These are phyloP conservation scores for Starmerella floricola DNA, from an alignment of 805 yeast genomes.

Conservation along the genomic window DNA sequence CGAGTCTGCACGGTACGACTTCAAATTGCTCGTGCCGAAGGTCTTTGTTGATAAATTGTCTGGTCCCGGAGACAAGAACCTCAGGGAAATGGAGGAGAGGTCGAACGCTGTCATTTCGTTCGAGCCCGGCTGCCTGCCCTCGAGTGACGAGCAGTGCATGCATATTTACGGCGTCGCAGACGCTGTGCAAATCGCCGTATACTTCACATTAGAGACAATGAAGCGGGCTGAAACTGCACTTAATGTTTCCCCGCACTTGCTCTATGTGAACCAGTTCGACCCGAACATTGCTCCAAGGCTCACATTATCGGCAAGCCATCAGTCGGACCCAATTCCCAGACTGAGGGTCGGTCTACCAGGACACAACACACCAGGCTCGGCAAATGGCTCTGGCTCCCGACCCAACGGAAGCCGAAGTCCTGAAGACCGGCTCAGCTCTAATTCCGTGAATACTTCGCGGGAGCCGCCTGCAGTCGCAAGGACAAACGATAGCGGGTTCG, in stretches of 20 bases:
- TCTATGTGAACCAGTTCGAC: not conserved
- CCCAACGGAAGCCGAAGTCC: too few species aligned
- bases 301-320: slow-evolving; percentile 1
- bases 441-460: too few species aligned
- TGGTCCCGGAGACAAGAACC: slow-evolving; percentile 58
- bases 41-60: slow-evolving; percentile 69
- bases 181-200: slow-evolving; percentile 73
- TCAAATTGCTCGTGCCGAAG: slow-evolving; percentile 62
- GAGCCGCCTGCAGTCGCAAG: too few species aligned
- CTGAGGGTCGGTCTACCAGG: too few species aligned
- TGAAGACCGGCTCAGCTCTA: too few species aligned
- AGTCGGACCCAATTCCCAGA: slow-evolving; percentile 5
- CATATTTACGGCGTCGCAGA: slow-evolving; percentile 70
- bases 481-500: too few species aligned
- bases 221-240: slow-evolving; percentile 32
- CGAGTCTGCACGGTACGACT: slow-evolving; percentile 41
- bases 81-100: slow-evolving; percentile 69
- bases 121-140: slow-evolving; percentile 57
- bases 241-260: not conserved
- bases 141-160: slow-evolving; percentile 64
- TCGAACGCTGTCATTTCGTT: slow-evolving; percentile 71
- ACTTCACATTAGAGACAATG: slow-evolving; percentile 44
- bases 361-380: too few species aligned
- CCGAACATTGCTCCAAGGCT: slow-evolving; percentile 2
- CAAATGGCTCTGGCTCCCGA: too few species aligned